Percentiles rank a stretch among this genome's conserved stretches.
These are phyloP conservation scores for Coemansia guatemalensis DNA, from an alignment of 192 early-diverging fungal species.

Conservation along the genomic window DNA sequence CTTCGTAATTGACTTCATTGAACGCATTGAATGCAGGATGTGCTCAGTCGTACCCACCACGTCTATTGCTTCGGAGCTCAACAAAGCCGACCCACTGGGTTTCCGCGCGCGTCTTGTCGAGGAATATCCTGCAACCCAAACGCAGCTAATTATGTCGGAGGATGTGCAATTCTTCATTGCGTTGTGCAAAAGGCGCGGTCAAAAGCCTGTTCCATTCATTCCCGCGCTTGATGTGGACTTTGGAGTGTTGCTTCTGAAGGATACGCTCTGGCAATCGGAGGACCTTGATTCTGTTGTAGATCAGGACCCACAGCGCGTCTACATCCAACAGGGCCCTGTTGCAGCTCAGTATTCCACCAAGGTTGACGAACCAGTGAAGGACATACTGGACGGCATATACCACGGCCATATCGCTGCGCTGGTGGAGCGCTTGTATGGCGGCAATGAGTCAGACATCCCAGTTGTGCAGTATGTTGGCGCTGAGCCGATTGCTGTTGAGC, in stretches of 20 bases:
- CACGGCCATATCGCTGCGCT: slow-evolving; percentile 69
- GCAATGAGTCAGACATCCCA: slow-evolving; percentile 61
- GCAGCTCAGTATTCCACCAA: slow-evolving; percentile 69
- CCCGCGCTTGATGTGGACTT: slow-evolving; percentile 86
- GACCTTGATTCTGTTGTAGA: slow-evolving; percentile 81
- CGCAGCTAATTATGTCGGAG: slow-evolving; percentile 12
- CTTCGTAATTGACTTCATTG: slow-evolving; percentile 77
- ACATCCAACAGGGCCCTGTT: slow-evolving; percentile 84
- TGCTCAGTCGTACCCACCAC: background rate
- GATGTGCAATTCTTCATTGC: slow-evolving; percentile 10
- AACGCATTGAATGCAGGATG: slow-evolving; percentile 79
- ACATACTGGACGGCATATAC: slow-evolving; percentile 82
- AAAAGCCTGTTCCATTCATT: slow-evolving; percentile 91
- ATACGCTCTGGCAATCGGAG: slow-evolving; percentile 88
- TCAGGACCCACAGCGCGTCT: slow-evolving; percentile 80
- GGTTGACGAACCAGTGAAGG: slow-evolving; percentile 76
- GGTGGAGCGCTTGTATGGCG: slow-evolving; percentile 68
- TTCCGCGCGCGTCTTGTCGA: background rate
- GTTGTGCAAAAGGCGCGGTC: slow-evolving; percentile 55
- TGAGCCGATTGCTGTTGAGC: background rate
- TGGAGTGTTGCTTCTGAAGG: slow-evolving; percentile 90
- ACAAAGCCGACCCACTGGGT: too few relatives aligned
- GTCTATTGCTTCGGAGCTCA: background rate
- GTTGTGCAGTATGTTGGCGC: slow-evolving; percentile 71
- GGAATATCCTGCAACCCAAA: slow-evolving; percentile 6